phyloP scores from a whole-genome alignment of 2,329 filamentous ascomycete genomes.

The Xylaria sp. region DNA sequence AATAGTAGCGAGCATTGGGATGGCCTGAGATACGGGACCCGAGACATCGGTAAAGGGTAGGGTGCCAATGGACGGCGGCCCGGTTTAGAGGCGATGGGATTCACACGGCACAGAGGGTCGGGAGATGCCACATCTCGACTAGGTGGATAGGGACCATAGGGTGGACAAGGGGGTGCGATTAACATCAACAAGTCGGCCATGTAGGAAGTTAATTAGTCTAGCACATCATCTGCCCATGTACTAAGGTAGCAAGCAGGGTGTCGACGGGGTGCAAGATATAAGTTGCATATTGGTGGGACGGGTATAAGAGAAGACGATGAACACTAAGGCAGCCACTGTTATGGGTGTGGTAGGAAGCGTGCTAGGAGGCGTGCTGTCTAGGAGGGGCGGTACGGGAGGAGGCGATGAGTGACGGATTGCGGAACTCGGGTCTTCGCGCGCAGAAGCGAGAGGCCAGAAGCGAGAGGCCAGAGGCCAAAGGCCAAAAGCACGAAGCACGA shows the following conservation, averaged over 20 bases:
- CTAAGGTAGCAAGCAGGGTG: neutral
- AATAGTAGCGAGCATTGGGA: constrained; percentile 13
- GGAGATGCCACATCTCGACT: constrained; percentile 32
- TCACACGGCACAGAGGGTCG: constrained; percentile 36
- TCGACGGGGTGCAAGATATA: neutral
- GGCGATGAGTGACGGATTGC: neutral
- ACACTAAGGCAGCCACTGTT: too few species aligned
- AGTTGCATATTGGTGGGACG: neutral
- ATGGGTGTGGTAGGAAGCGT: neutral
- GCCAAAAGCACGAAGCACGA: too few species aligned
- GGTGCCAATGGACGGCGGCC: constrained; percentile 4
- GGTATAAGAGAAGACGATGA: neutral
- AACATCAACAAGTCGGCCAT: neutral
- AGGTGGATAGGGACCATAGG: constrained; percentile 7
- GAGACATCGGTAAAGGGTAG: neutral
- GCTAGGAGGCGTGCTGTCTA: constrained; percentile 1
- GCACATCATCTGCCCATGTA: too few species aligned
- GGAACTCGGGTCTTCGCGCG: neutral
- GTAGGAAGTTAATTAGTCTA: neutral
- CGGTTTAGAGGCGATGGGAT: neutral
- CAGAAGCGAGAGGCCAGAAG: too few species aligned
- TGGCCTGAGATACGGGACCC: neutral
- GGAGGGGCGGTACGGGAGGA: neutral
- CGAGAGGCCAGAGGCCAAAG: too few species aligned
- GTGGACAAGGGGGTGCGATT: neutral